Base-by-base conservation (phyloP, 805 yeast genomes). In the Cyberlindnera euphorbiae region DNA sequence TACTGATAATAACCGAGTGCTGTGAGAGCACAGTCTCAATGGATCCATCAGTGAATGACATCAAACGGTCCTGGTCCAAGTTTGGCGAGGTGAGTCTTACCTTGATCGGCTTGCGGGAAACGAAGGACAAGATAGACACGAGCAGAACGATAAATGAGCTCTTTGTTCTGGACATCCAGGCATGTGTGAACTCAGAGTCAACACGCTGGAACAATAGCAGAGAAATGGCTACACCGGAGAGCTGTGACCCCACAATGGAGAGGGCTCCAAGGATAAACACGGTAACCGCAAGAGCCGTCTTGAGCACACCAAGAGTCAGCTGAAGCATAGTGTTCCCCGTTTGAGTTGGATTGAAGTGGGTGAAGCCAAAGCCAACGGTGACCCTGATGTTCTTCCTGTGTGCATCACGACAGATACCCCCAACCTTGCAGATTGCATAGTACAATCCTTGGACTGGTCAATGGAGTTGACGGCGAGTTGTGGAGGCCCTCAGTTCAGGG, bases 1-100 rank as follows among this genome's bases (percentile, higher is more conserved):
- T 90, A n/a, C 93, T 76, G 24, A 89, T 79, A 30, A 82, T 56
- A 2, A 90, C 70, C 0, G 84, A 69, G 26, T 77, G 70, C 15
- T 73, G 73, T 7, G 66, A 57, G 29, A 80, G 50, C 10, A 47
- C 39, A 3, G 62, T 38, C 30, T 40, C 30, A 6, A 51, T 18
- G 6, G 35, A 33, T 0, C 46, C 42, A 35, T 42, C 38, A 24
- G 33, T 22, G 27, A 41, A 35, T n/a, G 32, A 19, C 11, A 23
- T 49, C 5, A 45, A 17, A 2, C 35, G n/a, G 11, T 31, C 36
- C 27, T 25, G 33, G 17, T 41, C 34, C 19, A 66, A 49, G 36
- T 18, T 60, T 55, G 45, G 68, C 42, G 71, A 69, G 0, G 83
- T 67, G 9, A 84, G 50, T 25, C 71, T 56, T 5, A 84, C 55